Evolutionary conservation across 225 moss, liverwort and hornwort species (phyloP).

Genomic region (Pseudoscleropodium purum): DNA sequence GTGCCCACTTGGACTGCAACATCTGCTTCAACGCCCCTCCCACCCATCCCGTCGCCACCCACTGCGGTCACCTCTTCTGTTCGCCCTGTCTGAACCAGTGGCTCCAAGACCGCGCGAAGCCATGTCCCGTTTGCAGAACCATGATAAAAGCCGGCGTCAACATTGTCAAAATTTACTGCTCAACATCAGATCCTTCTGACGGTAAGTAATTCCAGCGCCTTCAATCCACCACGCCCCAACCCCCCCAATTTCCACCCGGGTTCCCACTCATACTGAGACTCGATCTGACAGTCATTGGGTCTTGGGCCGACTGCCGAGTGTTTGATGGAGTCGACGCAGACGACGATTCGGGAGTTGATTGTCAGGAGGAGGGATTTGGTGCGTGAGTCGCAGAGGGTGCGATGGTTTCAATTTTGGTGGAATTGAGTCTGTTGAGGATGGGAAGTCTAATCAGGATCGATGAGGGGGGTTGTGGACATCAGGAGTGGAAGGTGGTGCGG

Average conservation of each 20-base stretch:
- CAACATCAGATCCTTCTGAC: neutral
- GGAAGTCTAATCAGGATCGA: no score
- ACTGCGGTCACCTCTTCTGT: neutral
- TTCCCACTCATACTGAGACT: neutral
- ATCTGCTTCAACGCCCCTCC: neutral
- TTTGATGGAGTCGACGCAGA: neutral
- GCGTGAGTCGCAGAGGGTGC: neutral
- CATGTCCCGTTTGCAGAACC: neutral
- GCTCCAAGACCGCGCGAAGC: neutral
- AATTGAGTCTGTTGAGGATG: neutral
- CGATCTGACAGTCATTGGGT: neutral
- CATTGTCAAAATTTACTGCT: neutral
- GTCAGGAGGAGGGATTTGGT: neutral
- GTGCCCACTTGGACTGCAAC: neutral
- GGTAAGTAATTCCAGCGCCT: neutral
- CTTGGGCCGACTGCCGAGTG: no score
- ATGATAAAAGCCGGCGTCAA: neutral
- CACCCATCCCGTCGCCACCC: neutral
- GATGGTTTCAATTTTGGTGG: neutral
- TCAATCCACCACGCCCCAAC: neutral
- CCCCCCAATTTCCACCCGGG: neutral
- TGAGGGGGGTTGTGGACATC: no score
- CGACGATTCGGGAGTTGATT: neutral
- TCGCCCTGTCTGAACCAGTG: neutral
- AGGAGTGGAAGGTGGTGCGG: neutral